phyloP scores from a whole-genome alignment of 805 yeast species.

The Pichia deserticola region DNA sequence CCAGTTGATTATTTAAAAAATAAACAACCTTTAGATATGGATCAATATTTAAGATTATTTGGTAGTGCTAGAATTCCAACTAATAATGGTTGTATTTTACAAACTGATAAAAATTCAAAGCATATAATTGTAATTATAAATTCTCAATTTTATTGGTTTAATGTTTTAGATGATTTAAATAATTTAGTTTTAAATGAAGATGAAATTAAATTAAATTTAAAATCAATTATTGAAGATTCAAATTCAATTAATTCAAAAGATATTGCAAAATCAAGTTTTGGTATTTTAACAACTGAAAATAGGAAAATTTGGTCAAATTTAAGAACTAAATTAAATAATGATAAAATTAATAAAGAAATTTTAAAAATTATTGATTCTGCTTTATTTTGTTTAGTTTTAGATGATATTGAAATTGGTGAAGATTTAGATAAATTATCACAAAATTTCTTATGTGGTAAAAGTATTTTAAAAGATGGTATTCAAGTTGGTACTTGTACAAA shows the following conservation, averaged over 20 bases:
- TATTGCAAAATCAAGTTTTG: slow-evolving; percentile 71
- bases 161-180: slow-evolving; percentile 69
- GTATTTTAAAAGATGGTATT: slow-evolving; percentile 71
- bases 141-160: slow-evolving; percentile 93
- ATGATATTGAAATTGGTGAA: slow-evolving; percentile 59
- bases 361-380: slow-evolving; percentile 73
- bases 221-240: slow-evolving; percentile 72
- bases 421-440: slow-evolving; percentile 61
- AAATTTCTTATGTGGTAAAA: slow-evolving; percentile 83
- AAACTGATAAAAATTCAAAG: slow-evolving; percentile 64
- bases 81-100: slow-evolving; percentile 75
- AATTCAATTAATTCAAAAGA: slow-evolving; percentile 44
- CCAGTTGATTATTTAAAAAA: slow-evolving; percentile 63
- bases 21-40: slow-evolving; percentile 72
- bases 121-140: slow-evolving; percentile 78
- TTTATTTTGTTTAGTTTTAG: slow-evolving; percentile 74
- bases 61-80: slow-evolving; percentile 88
- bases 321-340: slow-evolving; percentile 43
- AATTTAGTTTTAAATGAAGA: slow-evolving; percentile 67
- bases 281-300: slow-evolving; percentile 85
- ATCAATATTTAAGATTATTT: slow-evolving; percentile 79
- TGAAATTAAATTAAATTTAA: slow-evolving; percentile 67
- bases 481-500: slow-evolving; percentile 93
- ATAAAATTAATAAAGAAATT: slow-evolving; percentile 57
- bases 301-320: slow-evolving; percentile 81